Conservation (phyloP, 2,329 filamentous ascomycete species). For the Fusarium odoratissimum region DNA sequence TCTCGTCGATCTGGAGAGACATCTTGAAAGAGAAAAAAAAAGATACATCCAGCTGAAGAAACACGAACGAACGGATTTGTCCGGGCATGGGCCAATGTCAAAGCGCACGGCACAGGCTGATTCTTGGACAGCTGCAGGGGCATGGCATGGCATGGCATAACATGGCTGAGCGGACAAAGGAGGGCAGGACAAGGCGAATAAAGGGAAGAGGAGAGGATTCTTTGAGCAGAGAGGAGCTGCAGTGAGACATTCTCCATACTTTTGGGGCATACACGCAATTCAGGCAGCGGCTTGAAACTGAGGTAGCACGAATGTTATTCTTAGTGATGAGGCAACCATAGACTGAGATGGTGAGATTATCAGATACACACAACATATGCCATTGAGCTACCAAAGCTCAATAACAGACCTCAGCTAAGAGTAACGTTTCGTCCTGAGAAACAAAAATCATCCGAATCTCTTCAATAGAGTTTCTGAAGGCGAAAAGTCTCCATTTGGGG, state of each 20-base stretch:
- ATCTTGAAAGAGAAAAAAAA: background rate
- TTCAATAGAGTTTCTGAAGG: background rate
- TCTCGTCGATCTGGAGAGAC: background rate
- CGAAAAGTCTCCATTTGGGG: slow-evolving; percentile 1
- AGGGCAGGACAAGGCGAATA: background rate
- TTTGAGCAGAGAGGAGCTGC: slow-evolving; percentile 1
- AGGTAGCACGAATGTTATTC: background rate
- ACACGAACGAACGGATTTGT: slow-evolving; percentile 1
- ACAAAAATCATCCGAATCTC: background rate
- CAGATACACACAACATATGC: background rate
- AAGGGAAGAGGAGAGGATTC: background rate
- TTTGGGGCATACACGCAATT: background rate
- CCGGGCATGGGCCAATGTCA: slow-evolving; percentile 17
- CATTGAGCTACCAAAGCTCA: background rate
- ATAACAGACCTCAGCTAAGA: background rate
- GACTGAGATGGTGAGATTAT: background rate
- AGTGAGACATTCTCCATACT: slow-evolving; percentile 17
- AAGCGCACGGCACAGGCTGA: slow-evolving; percentile 36
- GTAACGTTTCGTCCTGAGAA: background rate
- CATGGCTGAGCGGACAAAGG: background rate
- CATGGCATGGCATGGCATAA: slow-evolving; percentile 6
- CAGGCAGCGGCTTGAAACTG: slow-evolving; percentile 8
- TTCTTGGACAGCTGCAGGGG: slow-evolving; percentile 24
- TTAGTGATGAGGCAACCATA: background rate
- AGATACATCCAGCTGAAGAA: background rate